These are phyloP conservation scores for Bipolaris bicolor DNA, from an alignment of 2,329 filamentous ascomycete genomes.

Conservation along the genomic window DNA sequence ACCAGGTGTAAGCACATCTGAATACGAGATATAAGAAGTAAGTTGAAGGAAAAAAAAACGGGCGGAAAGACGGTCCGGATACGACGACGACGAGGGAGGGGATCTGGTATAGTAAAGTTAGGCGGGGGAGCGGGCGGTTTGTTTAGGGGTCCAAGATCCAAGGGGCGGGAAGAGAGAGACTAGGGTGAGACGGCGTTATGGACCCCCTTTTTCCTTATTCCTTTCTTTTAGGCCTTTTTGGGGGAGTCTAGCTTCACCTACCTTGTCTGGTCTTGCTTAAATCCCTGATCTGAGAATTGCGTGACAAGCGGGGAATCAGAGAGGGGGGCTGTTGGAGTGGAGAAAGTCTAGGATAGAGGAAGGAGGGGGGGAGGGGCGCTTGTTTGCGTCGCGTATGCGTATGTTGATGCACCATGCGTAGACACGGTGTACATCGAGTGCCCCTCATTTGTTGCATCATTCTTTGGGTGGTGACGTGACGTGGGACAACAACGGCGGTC, in stretches of 20 bases:
- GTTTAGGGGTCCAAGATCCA: no score
- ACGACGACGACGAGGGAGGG: no score
- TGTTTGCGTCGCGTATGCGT: neutral
- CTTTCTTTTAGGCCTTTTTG: no score
- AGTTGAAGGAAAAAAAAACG: no score
- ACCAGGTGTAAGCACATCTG: no score
- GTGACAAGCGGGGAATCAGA: no score
- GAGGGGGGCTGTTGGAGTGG: neutral
- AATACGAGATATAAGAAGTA: no score
- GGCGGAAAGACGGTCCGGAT: no score
- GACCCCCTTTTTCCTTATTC: no score
- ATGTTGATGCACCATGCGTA: neutral
- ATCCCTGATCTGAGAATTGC: neutral
- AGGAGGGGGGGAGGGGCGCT: neutral
- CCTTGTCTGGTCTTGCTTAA: neutral
- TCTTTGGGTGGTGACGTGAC: neutral
- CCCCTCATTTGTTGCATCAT: slow-evolving; percentile 5
- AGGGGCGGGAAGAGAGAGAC: neutral
- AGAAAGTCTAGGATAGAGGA: neutral
- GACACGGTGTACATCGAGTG: neutral
- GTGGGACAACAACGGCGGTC: neutral
- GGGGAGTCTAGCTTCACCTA: no score
- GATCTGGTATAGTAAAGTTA: no score
- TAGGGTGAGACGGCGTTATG: neutral
- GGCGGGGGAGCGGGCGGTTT: no score